Evolutionary conservation across 2,329 filamentous ascomycete species (phyloP).

Genomic region (Ophiognomonia clavigignenti-juglandacearum): DNA sequence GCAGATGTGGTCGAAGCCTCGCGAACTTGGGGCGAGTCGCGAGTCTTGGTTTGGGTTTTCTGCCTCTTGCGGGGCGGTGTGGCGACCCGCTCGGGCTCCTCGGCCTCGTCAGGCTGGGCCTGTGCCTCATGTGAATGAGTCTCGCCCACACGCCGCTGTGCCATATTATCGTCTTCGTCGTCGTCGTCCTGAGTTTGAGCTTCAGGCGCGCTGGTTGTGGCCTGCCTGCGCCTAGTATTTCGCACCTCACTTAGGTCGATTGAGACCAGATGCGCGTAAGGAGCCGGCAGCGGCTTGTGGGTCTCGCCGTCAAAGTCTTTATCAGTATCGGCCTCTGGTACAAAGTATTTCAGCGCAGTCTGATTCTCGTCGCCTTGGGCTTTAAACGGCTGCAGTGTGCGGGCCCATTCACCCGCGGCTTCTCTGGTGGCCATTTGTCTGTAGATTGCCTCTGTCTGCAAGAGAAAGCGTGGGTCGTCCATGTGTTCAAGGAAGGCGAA

Average conservation of each 20-base stretch:
- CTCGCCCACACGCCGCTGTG: not conserved
- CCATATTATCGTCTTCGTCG: not conserved
- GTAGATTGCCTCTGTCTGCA: slow-evolving; percentile 54
- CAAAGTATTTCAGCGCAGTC: slow-evolving; percentile 49
- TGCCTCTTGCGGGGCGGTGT: slow-evolving; percentile 18
- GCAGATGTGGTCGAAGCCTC: slow-evolving; percentile 12
- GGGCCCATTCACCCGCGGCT: slow-evolving; percentile 46
- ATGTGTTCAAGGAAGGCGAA: slow-evolving; percentile 56
- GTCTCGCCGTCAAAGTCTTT: slow-evolving; percentile 29
- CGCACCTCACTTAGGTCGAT: slow-evolving; percentile 28
- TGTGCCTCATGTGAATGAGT: not conserved
- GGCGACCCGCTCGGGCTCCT: slow-evolving; percentile 15
- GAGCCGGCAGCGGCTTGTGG: slow-evolving; percentile 42
- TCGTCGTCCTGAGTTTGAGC: not conserved
- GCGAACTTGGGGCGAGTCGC: slow-evolving; percentile 9
- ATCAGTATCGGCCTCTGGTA: slow-evolving; percentile 39
- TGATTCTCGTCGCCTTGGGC: slow-evolving; percentile 50
- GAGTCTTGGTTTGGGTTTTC: slow-evolving; percentile 13
- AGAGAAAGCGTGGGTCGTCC: slow-evolving; percentile 45
- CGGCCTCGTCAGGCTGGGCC: slow-evolving; percentile 7
- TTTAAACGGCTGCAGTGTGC: slow-evolving; percentile 49
- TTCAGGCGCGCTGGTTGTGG: not conserved
- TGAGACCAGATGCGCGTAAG: slow-evolving; percentile 43
- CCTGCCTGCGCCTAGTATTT: slow-evolving; percentile 2
- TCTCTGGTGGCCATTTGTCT: slow-evolving; percentile 50